A percentile compares a stretch with the other conserved stretches of the same genome.
Conservation (phyloP, 2,329 filamentous ascomycete genomes). For the Colletotrichum aenigma region DNA sequence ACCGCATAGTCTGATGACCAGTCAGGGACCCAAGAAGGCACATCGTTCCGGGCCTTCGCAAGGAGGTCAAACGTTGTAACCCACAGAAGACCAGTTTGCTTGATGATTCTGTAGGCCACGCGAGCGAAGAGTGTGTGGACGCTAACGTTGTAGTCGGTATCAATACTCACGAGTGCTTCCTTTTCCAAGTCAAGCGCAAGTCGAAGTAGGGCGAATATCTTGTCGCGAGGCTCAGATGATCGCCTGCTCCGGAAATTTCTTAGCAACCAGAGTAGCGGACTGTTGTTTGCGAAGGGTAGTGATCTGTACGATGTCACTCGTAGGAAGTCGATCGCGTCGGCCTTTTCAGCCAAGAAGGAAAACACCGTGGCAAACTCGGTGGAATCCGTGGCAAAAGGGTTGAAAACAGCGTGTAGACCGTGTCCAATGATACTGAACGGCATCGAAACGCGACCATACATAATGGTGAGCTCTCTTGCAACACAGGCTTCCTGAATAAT, state of each 20-base stretch:
- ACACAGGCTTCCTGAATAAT: constrained; percentile 22
- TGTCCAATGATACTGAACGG: background rate
- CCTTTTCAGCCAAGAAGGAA: background rate
- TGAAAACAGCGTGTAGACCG: background rate
- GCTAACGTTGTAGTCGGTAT: background rate
- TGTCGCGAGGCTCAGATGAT: constrained; percentile 21
- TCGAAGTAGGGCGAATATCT: constrained; percentile 14
- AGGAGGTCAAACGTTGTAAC: constrained; percentile 9
- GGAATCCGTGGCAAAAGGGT: no score
- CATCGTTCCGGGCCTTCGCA: constrained; percentile 1
- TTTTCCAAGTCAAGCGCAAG: background rate
- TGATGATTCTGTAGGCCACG: background rate
- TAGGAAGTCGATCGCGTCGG: background rate
- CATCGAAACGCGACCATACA: constrained; percentile 1
- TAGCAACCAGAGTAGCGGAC: constrained; percentile 11
- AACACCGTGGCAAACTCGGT: background rate
- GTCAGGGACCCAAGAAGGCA: constrained; percentile 22
- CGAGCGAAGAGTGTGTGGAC: background rate
- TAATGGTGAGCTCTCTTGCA: background rate
- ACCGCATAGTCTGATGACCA: constrained; percentile 10
- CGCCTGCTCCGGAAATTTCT: constrained; percentile 4
- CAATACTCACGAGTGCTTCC: no score
- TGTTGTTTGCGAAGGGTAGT: background rate
- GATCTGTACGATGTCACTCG: background rate
- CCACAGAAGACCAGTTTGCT: background rate